A percentile compares a stretch with the other conserved stretches of the same genome.
Conservation (phyloP, 768 basidiomycete genomes). For the Paxillus involutus region DNA sequence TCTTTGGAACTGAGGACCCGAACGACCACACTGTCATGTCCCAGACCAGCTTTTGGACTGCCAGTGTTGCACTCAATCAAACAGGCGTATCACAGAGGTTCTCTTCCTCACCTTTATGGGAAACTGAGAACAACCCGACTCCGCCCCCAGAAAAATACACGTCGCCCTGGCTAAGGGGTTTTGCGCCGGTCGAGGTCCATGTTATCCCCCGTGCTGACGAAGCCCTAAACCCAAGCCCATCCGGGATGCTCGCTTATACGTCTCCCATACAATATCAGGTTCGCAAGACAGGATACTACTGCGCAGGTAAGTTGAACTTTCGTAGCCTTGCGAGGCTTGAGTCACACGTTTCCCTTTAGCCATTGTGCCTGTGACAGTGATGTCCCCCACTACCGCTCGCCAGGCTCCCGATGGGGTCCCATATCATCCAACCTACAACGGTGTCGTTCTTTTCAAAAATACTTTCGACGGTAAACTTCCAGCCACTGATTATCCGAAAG, state of each 20-base stretch:
- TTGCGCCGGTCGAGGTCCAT: slow-evolving; percentile 8
- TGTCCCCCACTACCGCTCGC: slow-evolving; percentile 35
- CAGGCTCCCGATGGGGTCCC: slow-evolving; percentile 51
- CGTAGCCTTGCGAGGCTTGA: not conserved
- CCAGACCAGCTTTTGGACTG: slow-evolving; percentile 87
- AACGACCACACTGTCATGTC: slow-evolving; percentile 60
- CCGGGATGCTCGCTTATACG: slow-evolving; percentile 53
- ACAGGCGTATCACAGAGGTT: slow-evolving; percentile 11
- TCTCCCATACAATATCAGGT: slow-evolving; percentile 83
- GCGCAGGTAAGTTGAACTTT: slow-evolving; percentile 71
- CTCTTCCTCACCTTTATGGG: slow-evolving; percentile 47
- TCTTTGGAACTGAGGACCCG: slow-evolving; percentile 56
- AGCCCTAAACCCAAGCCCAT: slow-evolving; percentile 48
- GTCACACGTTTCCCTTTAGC: slow-evolving; percentile 43
- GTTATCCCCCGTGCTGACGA: slow-evolving; percentile 20
- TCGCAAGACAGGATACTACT: slow-evolving; percentile 90
- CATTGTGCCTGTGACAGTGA: slow-evolving; percentile 85
- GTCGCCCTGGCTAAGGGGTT: slow-evolving; percentile 46
- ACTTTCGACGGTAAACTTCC: slow-evolving; percentile 86
- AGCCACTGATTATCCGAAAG: slow-evolving; percentile 96
- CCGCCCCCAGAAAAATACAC: slow-evolving; percentile 47
- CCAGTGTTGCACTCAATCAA: slow-evolving; percentile 63
- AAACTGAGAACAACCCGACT: slow-evolving; percentile 62
- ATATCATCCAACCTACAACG: slow-evolving; percentile 76
- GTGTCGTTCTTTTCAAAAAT: slow-evolving; percentile 83